Percentiles rank a stretch among this genome's conserved stretches.
Evolutionary conservation across 2,329 filamentous ascomycete genomes (phyloP).

Genomic region (Nothophoma quercina): DNA sequence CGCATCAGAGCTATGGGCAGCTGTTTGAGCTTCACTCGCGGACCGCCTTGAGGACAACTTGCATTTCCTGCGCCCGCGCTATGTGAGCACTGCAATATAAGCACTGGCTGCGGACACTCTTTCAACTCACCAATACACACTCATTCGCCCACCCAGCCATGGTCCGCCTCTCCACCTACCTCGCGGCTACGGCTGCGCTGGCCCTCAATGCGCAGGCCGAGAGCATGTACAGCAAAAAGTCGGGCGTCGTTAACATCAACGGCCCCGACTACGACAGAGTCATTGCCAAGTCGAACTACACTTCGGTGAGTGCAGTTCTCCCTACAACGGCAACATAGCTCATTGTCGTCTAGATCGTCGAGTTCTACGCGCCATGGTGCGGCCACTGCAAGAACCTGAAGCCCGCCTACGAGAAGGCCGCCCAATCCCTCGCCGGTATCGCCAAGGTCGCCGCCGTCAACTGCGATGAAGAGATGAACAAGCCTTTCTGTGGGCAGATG

Average conservation of each 20-base stretch:
- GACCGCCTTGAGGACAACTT: slow-evolving; percentile 32
- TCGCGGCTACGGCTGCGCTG: slow-evolving; percentile 67
- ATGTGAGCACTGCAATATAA: slow-evolving; percentile 27
- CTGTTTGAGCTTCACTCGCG: slow-evolving; percentile 23
- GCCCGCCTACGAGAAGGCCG: slow-evolving; percentile 93
- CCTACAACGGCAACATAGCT: no score
- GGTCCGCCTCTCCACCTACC: slow-evolving; percentile 47
- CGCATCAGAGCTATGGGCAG: slow-evolving; percentile 28
- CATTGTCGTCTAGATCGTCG: slow-evolving; percentile 43
- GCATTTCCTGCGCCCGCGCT: slow-evolving; percentile 19
- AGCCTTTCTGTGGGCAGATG: slow-evolving; percentile 82
- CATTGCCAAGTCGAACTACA: slow-evolving; percentile 89
- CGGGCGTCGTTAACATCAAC: slow-evolving; percentile 83
- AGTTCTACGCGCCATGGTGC: slow-evolving; percentile 97
- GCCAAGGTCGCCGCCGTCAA: slow-evolving; percentile 95
- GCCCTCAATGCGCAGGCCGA: slow-evolving; percentile 73
- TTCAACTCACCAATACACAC: slow-evolving; percentile 5
- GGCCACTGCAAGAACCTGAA: slow-evolving; percentile 97
- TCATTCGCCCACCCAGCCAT: slow-evolving; percentile 29
- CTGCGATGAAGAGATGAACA: slow-evolving; percentile 94
- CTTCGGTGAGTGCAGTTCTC: slow-evolving; percentile 83
- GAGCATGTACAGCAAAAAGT: slow-evolving; percentile 84
- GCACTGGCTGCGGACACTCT: slow-evolving; percentile 24
- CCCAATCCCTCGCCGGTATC: slow-evolving; percentile 85
- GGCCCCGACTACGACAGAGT: slow-evolving; percentile 80